phyloP scores from a whole-genome alignment of 1,284 basidiomycete species.

The Leccinum griseonigrum region DNA sequence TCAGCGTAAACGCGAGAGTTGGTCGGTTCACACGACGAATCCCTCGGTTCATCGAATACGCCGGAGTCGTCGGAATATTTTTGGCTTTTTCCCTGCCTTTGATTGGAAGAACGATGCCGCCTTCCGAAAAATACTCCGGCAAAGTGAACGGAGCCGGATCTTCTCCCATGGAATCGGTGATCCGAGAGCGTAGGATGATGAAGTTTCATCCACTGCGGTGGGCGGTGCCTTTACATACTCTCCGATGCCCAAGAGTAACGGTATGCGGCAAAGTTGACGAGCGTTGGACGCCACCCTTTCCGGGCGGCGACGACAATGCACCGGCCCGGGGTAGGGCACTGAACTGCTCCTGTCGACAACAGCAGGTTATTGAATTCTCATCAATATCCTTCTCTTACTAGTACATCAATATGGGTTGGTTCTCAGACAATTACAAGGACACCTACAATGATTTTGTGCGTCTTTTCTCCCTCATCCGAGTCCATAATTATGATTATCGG shows the following conservation, averaged over 20 bases:
- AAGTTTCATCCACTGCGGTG: background rate
- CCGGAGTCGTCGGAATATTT: background rate
- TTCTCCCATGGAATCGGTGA: background rate
- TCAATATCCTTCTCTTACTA: background rate
- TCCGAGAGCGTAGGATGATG: background rate
- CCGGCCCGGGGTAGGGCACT: slow-evolving; percentile 9
- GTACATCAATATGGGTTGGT: slow-evolving; percentile 14
- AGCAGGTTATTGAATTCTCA: background rate
- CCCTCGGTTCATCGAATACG: background rate
- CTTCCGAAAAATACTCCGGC: no score
- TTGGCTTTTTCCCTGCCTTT: background rate
- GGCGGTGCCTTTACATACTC: background rate
- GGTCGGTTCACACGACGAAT: background rate
- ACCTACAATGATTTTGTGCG: background rate
- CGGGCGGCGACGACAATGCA: background rate
- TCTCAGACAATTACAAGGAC: slow-evolving; percentile 1
- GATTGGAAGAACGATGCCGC: no score
- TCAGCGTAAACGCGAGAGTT: background rate
- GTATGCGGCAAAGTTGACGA: background rate
- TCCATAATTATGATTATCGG: background rate
- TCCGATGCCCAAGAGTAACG: background rate
- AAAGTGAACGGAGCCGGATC: background rate
- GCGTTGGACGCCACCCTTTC: background rate
- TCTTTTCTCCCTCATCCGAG: slow-evolving; percentile 7
- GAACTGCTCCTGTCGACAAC: slow-evolving; percentile 2